Conservation (phyloP, 2,329 filamentous ascomycete genomes). For the Phialophora macrospora region DNA sequence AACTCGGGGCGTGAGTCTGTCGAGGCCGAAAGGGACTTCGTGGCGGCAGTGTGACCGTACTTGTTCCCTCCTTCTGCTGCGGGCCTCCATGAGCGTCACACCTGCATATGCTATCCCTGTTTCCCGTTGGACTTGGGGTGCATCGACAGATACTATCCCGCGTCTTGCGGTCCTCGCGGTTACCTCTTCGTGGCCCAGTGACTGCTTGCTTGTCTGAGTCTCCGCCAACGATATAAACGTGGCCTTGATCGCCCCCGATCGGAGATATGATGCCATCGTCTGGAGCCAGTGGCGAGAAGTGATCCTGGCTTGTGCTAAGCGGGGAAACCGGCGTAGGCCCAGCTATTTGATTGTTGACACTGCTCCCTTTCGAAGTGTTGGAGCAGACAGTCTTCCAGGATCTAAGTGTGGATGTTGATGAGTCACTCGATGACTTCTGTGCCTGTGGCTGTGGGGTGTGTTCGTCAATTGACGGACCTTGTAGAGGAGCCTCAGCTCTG, state of each 20-base stretch:
- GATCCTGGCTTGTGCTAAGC: not conserved
- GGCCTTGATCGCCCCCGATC: slow-evolving; percentile 5
- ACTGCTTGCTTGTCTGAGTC: slow-evolving; percentile 14
- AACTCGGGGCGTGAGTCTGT: not conserved
- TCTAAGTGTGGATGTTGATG: not conserved
- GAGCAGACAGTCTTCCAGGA: slow-evolving; percentile 10
- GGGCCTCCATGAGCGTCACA: slow-evolving; percentile 9
- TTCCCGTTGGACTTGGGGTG: not conserved
- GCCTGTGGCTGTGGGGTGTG: not conserved
- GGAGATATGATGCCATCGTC: slow-evolving; percentile 19
- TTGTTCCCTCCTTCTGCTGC: not conserved
- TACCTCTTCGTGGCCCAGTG: not conserved
- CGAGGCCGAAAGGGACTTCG: slow-evolving; percentile 8
- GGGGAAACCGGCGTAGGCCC: slow-evolving; percentile 9
- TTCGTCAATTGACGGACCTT: not conserved
- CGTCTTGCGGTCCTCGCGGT: not conserved
- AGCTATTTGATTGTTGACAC: not conserved
- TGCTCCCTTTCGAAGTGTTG: not conserved
- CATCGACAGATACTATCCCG: not conserved
- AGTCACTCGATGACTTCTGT: slow-evolving; percentile 9
- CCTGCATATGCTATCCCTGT: slow-evolving; percentile 13
- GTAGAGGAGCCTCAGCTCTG: not conserved
- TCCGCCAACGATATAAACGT: not conserved
- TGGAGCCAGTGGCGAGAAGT: slow-evolving; percentile 11
- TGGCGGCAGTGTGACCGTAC: not conserved